Percentiles rank a stretch among this genome's conserved stretches.
phyloP scores from a whole-genome alignment of 2,329 filamentous ascomycete species.

The Erysiphe neolycopersici region DNA sequence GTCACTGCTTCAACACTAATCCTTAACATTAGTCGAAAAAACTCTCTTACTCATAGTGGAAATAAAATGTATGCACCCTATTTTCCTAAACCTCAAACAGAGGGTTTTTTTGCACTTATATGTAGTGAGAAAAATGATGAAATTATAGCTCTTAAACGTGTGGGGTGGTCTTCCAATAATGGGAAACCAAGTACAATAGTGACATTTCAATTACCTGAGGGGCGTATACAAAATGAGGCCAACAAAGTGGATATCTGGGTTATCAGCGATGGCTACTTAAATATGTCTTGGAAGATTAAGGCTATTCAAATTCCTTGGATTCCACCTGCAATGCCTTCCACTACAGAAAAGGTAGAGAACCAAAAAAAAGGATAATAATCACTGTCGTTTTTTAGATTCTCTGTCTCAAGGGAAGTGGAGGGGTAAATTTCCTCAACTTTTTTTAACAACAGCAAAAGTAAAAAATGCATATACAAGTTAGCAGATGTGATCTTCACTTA shows the following conservation, averaged over 20 bases:
- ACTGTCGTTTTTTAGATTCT: too few species aligned
- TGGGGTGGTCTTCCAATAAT: slow-evolving; percentile 34
- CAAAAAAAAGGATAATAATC: too few species aligned
- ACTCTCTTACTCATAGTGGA: slow-evolving; percentile 35
- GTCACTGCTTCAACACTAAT: slow-evolving; percentile 35
- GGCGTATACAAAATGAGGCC: slow-evolving; percentile 16
- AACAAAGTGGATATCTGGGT: slow-evolving; percentile 48
- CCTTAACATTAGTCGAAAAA: slow-evolving; percentile 37
- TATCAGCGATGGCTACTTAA: slow-evolving; percentile 69
- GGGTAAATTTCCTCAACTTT: too few species aligned
- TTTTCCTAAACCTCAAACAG: slow-evolving; percentile 84
- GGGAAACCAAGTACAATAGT: slow-evolving; percentile 25
- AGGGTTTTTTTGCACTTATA: slow-evolving; percentile 74
- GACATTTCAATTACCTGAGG: slow-evolving; percentile 30
- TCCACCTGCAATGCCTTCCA: not conserved
- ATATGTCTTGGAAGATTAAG: slow-evolving; percentile 25
- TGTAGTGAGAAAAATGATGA: slow-evolving; percentile 42
- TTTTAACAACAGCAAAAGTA: too few species aligned
- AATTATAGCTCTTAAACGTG: slow-evolving; percentile 61
- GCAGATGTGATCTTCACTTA: too few species aligned
- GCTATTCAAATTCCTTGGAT: slow-evolving; percentile 11
- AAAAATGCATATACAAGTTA: too few species aligned
- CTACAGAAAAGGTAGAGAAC: too few species aligned
- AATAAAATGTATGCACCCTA: slow-evolving; percentile 60
- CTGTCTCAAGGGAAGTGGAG: too few species aligned